These are phyloP conservation scores for Colletotrichum sp. DNA, from an alignment of 2,329 filamentous ascomycete species.

Conservation along the genomic window DNA sequence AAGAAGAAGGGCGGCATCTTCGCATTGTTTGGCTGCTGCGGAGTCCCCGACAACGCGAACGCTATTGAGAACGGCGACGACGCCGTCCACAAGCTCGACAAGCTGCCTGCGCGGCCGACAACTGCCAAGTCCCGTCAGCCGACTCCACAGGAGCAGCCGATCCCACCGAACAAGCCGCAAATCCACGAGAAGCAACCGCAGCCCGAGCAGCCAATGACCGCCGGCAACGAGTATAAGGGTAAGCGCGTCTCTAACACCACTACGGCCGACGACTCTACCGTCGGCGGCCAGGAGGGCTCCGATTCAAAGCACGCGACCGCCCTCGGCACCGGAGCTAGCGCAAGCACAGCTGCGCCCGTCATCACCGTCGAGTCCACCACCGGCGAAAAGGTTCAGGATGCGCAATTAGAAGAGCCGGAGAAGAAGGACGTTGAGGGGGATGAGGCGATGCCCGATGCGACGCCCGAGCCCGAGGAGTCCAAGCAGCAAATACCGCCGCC, in stretches of 20 bases:
- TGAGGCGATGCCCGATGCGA: slow-evolving; percentile 70
- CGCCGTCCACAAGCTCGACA: slow-evolving; percentile 64
- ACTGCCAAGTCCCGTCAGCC: slow-evolving; percentile 59
- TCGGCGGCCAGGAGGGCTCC: slow-evolving; percentile 45
- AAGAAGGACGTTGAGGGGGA: slow-evolving; percentile 62
- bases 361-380: slow-evolving; percentile 24
- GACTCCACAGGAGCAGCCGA: slow-evolving; percentile 51
- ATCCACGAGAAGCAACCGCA: slow-evolving; percentile 55
- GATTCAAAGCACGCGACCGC: slow-evolving; percentile 51
- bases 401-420: slow-evolving; percentile 19
- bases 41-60: slow-evolving; percentile 64
- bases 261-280: slow-evolving; percentile 50
- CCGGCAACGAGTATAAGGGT: slow-evolving; percentile 40
- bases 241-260: slow-evolving; percentile 52
- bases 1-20: slow-evolving; percentile 64
- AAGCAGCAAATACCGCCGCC: slow-evolving; percentile 40
- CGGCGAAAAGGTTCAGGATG: slow-evolving; percentile 25
- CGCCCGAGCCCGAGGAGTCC: slow-evolving; percentile 54
- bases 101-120: slow-evolving; percentile 57
- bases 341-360: slow-evolving; percentile 50
- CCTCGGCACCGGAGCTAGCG: slow-evolving; percentile 24
- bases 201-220: slow-evolving; percentile 34
- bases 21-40: slow-evolving; percentile 71
- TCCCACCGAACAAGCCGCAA: slow-evolving; percentile 42
- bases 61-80: slow-evolving; percentile 55